phyloP scores from a whole-genome alignment of 345 rosid genomes.

The Citrus mangshanensis region DNA sequence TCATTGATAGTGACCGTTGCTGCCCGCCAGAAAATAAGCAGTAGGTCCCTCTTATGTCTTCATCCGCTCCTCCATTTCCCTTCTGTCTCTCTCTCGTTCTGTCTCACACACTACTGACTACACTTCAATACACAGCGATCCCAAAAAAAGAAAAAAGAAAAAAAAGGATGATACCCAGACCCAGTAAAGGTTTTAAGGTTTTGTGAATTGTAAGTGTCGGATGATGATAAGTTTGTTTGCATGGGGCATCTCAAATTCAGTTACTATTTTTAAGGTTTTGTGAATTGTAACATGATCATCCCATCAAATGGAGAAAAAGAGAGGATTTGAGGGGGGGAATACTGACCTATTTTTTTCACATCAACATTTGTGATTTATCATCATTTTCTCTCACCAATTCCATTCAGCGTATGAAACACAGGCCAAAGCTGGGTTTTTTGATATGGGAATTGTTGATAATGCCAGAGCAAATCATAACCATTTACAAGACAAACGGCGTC shows the following conservation, averaged over 20 bases:
- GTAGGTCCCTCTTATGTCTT: conserved; percentile 65
- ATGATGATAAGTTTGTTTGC: not conserved
- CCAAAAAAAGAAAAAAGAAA: not conserved
- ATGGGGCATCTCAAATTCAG: not conserved
- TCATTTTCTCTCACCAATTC: not conserved
- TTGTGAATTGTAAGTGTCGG: not conserved
- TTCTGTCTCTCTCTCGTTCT: conserved; percentile 13
- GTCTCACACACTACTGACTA: not conserved
- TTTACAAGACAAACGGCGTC: conserved; percentile 6
- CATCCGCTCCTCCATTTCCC: conserved; percentile 40
- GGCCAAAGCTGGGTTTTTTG: not conserved
- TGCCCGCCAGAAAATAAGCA: conserved; percentile 73
- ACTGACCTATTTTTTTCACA: not conserved
- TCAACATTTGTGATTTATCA: not conserved
- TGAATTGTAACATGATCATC: conserved; percentile 4
- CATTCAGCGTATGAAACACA: not conserved
- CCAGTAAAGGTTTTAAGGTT: conserved; percentile 17
- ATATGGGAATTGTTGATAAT: conserved; percentile 8
- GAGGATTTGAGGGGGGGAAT: no score
- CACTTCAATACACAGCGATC: not conserved
- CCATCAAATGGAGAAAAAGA: conserved; percentile 5
- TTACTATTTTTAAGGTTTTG: not conserved
- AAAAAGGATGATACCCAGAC: conserved; percentile 18
- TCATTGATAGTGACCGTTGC: conserved; percentile 77
- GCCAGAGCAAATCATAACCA: not conserved